A percentile compares a stretch with the other conserved stretches of the same genome.
Conservation (phyloP, 306 rosid species). For the Lathyrus oleraceus region DNA sequence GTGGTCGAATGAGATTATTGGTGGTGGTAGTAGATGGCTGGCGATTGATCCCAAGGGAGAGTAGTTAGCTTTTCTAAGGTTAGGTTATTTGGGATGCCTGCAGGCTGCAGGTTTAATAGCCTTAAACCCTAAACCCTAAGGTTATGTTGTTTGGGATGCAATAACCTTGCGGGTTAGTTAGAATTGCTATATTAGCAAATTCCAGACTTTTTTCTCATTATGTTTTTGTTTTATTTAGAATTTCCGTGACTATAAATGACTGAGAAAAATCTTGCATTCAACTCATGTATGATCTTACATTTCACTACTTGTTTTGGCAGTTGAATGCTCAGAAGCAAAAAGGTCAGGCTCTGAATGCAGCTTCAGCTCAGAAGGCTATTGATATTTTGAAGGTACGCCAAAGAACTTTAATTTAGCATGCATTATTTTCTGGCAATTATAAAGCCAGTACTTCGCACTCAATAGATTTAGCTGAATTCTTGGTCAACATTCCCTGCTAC, state of each 20-base stretch:
- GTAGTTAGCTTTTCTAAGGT: not conserved
- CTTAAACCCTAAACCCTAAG: too few species aligned
- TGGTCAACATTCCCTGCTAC: not conserved
- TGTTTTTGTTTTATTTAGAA: not conserved
- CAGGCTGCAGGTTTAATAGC: not conserved
- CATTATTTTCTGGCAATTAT: not conserved
- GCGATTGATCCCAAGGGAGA: not conserved
- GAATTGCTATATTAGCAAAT: not conserved
- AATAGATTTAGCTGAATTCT: not conserved
- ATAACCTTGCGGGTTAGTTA: too few species aligned
- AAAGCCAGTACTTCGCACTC: not conserved
- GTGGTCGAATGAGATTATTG: not conserved
- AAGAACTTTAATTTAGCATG: constrained; percentile 20
- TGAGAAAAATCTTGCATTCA: not conserved
- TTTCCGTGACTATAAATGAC: not conserved
- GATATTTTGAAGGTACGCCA: constrained; percentile 77
- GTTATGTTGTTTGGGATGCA: too few species aligned
- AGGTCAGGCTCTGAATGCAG: constrained; percentile 85
- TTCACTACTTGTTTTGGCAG: constrained; percentile 43
- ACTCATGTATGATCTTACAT: constrained; percentile 16
- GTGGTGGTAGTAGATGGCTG: not conserved
- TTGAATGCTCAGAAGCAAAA: constrained; percentile 94
- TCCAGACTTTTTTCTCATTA: not conserved
- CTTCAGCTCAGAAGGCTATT: constrained; percentile 86
- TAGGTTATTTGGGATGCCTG: not conserved